These are phyloP conservation scores for Epichloe bromicola DNA, from an alignment of 2,329 filamentous ascomycete genomes.

Conservation along the genomic window DNA sequence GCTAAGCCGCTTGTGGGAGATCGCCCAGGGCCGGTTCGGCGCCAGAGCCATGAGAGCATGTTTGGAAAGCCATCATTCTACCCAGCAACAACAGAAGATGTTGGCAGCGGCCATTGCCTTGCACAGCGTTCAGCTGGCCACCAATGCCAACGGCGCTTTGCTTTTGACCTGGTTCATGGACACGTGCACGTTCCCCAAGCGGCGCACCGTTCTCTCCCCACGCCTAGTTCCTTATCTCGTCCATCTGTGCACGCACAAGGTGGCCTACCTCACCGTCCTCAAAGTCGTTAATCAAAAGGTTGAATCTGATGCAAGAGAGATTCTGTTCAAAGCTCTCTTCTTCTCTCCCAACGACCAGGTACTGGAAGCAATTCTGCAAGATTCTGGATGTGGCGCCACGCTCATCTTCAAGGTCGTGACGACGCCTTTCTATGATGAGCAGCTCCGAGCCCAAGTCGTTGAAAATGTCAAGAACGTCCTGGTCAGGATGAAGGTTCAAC, in stretches of 20 bases:
- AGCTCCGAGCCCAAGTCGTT: constrained; percentile 72
- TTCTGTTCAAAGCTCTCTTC: constrained; percentile 81
- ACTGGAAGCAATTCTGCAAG: constrained; percentile 78
- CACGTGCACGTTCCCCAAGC: constrained; percentile 88
- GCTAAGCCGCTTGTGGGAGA: constrained; percentile 86
- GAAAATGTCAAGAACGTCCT: constrained; percentile 88
- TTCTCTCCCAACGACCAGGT: constrained; percentile 78
- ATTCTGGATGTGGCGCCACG: constrained; percentile 85
- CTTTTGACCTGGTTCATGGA: constrained; percentile 96
- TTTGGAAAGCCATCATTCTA: constrained; percentile 87
- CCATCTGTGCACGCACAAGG: constrained; percentile 95
- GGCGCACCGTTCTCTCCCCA: constrained; percentile 82
- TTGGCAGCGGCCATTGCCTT: constrained; percentile 90
- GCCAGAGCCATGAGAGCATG: constrained; percentile 94
- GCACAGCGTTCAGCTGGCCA: constrained; percentile 90
- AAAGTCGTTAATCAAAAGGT: constrained; percentile 98
- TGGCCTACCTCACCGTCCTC: constrained; percentile 89
- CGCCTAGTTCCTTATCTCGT: constrained; percentile 86
- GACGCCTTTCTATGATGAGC: constrained; percentile 93
- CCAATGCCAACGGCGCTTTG: constrained; percentile 88
- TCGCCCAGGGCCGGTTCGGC: constrained; percentile 85
- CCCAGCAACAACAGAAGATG: constrained; percentile 90
- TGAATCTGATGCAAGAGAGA: constrained; percentile 82
- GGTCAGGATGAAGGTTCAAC: constrained; percentile 80
- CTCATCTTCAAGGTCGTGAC: constrained; percentile 98